A percentile compares a stretch with the other conserved stretches of the same genome.
Conservation (phyloP, 345 rosid genomes). For the Murraya koenigii region DNA sequence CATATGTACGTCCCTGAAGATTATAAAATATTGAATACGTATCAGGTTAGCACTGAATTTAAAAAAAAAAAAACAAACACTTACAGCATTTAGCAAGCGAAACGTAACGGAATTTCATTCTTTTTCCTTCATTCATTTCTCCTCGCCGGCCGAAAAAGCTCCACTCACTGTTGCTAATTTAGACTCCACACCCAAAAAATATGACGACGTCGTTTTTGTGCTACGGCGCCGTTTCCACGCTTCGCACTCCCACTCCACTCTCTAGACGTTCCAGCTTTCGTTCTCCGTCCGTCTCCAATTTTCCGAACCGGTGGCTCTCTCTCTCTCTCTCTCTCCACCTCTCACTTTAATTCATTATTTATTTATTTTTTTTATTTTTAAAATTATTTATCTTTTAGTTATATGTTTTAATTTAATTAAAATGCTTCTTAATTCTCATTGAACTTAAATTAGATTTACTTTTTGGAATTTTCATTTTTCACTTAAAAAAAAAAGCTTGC, state of each 20-base stretch:
- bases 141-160: neutral
- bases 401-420: no score
- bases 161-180: neutral
- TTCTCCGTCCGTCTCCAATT: constrained; percentile 16
- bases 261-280: constrained; percentile 21
- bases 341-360: neutral
- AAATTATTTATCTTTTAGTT: neutral
- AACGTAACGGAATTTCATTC: neutral
- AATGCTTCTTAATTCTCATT: neutral
- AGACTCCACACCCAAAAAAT: neutral
- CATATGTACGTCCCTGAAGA: no score
- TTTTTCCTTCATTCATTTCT: neutral
- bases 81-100: no score
- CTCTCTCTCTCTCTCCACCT: neutral
- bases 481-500: neutral
- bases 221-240: constrained; percentile 20
- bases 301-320: constrained; percentile 22
- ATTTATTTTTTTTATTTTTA: neutral
- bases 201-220: constrained; percentile 37
- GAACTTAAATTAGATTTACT: neutral
- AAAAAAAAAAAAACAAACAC: no score
- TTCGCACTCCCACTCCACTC: constrained; percentile 11
- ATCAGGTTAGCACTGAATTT: no score
- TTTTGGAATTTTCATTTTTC: neutral
- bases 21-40: no score